These are phyloP conservation scores for Venturia carpophila DNA, from an alignment of 2,329 filamentous ascomycete species.

Conservation along the genomic window DNA sequence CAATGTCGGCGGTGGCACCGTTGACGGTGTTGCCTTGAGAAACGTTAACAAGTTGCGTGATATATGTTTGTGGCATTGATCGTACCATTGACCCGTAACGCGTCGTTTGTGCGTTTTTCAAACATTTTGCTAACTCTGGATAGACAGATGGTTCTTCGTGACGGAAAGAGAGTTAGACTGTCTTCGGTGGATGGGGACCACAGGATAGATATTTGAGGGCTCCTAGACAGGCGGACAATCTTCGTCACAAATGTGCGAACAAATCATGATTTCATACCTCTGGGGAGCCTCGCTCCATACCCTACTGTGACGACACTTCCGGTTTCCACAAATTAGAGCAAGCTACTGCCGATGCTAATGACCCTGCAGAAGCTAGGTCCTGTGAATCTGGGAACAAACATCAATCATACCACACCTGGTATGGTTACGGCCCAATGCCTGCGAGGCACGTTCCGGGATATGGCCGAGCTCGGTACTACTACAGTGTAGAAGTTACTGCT, in stretches of 20 bases:
- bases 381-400: too few species aligned
- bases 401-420: background rate
- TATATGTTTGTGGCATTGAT: background rate
- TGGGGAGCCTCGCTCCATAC: background rate
- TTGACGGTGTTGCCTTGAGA: slow-evolving; percentile 37
- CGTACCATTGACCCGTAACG: background rate
- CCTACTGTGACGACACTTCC: background rate
- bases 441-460: background rate
- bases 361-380: background rate
- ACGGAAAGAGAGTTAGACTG: too few species aligned
- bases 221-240: background rate
- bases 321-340: background rate
- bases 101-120: background rate
- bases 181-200: background rate
- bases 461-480: background rate
- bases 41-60: background rate
- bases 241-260: background rate
- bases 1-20: slow-evolving; percentile 43
- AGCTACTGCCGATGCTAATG: background rate
- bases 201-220: background rate
- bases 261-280: slow-evolving; percentile 9
- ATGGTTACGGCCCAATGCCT: background rate
- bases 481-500: background rate
- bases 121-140: background rate
- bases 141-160: too few species aligned